phyloP scores from a whole-genome alignment of 805 yeast species.

The Candida ipomoeae region DNA sequence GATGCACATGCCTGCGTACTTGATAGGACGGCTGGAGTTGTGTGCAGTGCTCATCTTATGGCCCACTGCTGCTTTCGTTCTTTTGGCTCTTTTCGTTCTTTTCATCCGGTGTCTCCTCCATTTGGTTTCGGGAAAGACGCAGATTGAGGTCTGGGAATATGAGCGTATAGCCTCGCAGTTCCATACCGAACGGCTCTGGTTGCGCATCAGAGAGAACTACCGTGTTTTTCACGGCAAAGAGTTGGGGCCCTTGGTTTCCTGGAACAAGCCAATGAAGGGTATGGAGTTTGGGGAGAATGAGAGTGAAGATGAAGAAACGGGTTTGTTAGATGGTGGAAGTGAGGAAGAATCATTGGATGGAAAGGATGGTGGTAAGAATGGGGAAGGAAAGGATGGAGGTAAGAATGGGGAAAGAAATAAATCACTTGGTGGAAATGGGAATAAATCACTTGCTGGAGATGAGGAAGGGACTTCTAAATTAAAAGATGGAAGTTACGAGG shows the following conservation, averaged over 20 bases:
- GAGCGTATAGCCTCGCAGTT: conserved; percentile 74
- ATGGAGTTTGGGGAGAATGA: not conserved
- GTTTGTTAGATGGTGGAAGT: too few relatives aligned
- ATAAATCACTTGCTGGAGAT: too few relatives aligned
- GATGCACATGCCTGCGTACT: conserved; percentile 52
- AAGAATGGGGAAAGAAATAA: too few relatives aligned
- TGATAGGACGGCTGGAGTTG: conserved; percentile 50
- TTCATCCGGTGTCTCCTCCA: conserved; percentile 58
- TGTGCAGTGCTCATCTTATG: conserved; percentile 50
- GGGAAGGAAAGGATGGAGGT: too few relatives aligned
- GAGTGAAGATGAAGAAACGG: too few relatives aligned
- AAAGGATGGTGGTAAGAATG: too few relatives aligned
- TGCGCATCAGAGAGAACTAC: conserved; percentile 44
- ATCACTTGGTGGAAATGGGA: too few relatives aligned
- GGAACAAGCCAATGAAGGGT: conserved; percentile 26
- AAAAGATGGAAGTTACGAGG: too few relatives aligned
- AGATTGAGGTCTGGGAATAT: conserved; percentile 88
- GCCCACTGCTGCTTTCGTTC: conserved; percentile 56
- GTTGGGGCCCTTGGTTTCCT: conserved; percentile 45
- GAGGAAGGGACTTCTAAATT: too few relatives aligned
- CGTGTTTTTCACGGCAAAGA: conserved; percentile 33
- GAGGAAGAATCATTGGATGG: too few relatives aligned
- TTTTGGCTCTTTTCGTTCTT: conserved; percentile 55
- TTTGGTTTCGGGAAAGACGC: conserved; percentile 69
- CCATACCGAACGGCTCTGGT: conserved; percentile 52